These are phyloP conservation scores for Micractinium sp. DNA, from an alignment of 139 green algal genomes.

Conservation along the genomic window DNA sequence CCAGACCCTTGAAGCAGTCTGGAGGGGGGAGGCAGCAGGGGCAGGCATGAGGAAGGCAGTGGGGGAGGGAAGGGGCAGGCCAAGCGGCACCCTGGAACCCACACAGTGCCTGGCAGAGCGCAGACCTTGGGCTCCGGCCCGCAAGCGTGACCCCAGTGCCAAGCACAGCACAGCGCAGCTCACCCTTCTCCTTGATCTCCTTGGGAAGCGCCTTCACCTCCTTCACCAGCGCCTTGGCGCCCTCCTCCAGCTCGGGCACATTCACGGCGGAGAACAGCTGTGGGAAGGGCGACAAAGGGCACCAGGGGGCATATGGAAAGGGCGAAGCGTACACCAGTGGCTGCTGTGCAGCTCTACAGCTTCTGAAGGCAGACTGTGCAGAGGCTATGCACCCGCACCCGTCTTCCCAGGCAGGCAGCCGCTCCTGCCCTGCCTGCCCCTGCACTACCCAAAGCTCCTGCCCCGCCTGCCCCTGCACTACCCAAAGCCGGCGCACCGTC, in stretches of 20 bases:
- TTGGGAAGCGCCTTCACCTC: conserved; percentile 70
- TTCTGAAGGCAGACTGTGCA: not conserved
- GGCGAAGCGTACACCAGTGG: not conserved
- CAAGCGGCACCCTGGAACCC: too few species aligned
- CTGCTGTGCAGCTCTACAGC: not conserved
- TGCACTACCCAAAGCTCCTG: not conserved
- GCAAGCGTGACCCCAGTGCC: too few species aligned
- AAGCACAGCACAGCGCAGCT: not conserved
- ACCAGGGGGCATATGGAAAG: not conserved
- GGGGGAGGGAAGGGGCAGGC: not conserved
- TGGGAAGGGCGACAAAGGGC: not conserved
- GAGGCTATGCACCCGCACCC: not conserved
- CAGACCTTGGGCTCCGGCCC: too few species aligned
- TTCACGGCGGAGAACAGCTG: conserved; percentile 20
- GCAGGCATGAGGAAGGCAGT: not conserved
- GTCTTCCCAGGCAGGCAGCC: too few species aligned
- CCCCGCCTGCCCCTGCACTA: not conserved
- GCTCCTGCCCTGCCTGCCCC: not conserved
- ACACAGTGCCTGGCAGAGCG: too few species aligned
- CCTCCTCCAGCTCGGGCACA: conserved; percentile 77
- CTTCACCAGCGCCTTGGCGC: conserved; percentile 87
- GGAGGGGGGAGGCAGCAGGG: not conserved
- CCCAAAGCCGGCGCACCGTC: not conserved
- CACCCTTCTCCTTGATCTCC: conserved; percentile 64
- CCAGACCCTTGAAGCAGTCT: conserved; percentile 78